Evolutionary conservation across 2,329 filamentous ascomycete genomes (phyloP).

Genomic region (Neofusicoccum ribis): DNA sequence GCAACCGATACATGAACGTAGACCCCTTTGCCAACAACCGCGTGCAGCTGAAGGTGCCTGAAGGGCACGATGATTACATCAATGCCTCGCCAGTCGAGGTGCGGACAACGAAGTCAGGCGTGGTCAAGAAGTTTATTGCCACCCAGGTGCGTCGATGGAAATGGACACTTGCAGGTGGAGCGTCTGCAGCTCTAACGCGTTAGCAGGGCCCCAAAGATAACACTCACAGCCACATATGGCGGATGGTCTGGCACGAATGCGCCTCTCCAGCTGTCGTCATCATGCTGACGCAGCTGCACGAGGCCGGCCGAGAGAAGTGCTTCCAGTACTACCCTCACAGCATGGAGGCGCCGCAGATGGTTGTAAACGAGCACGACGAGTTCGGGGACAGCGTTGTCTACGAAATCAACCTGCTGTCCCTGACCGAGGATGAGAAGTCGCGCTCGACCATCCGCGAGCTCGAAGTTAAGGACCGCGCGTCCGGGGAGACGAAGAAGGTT

Average conservation of each 20-base stretch:
- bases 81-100: conserved; percentile 51
- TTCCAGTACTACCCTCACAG: conserved; percentile 77
- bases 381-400: conserved; percentile 68
- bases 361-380: conserved; percentile 63
- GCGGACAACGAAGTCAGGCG: conserved; percentile 41
- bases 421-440: conserved; percentile 56
- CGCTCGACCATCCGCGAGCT: conserved; percentile 75
- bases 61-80: conserved; percentile 58
- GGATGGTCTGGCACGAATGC: conserved; percentile 89
- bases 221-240: conserved; percentile 83
- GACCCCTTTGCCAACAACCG: conserved; percentile 87
- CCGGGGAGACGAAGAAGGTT: conserved; percentile 61
- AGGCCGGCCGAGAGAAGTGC: conserved; percentile 78
- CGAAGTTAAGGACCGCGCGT: conserved; percentile 42
- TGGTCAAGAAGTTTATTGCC: conserved; percentile 71
- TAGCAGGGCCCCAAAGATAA: conserved; percentile 72
- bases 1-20: conserved; percentile 89
- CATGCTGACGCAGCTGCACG: conserved; percentile 89
- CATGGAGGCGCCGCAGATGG: conserved; percentile 39
- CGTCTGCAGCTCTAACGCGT: conserved; percentile 1
- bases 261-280: conserved; percentile 73
- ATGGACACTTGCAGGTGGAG: background rate
- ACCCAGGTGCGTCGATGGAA: conserved; percentile 62
- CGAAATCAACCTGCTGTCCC: conserved; percentile 62
- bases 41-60: conserved; percentile 74